phyloP scores from a whole-genome alignment of 2,329 filamentous ascomycete species.

The Claviceps sorghi region DNA sequence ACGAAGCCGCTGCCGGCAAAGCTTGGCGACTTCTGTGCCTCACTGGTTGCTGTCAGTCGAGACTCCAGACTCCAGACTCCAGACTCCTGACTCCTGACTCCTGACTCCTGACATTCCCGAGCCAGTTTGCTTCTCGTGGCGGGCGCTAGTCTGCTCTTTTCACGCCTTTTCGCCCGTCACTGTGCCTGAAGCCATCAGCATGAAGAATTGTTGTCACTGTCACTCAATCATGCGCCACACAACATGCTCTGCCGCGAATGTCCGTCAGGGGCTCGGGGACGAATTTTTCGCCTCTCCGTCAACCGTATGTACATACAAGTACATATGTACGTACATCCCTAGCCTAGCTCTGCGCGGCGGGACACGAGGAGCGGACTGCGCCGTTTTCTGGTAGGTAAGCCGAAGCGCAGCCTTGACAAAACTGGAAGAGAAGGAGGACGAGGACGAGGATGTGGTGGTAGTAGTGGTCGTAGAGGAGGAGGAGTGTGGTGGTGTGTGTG shows the following conservation, averaged over 20 bases:
- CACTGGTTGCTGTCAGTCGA: background rate
- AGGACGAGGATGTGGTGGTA: background rate
- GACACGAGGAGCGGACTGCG: background rate
- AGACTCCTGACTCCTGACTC: background rate
- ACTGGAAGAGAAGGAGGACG: background rate
- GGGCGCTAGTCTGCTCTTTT: background rate
- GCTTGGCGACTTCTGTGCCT: background rate
- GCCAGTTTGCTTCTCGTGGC: background rate
- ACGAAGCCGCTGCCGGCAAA: slow-evolving; percentile 1
- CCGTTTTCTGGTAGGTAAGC: background rate
- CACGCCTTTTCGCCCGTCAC: background rate
- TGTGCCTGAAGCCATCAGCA: background rate
- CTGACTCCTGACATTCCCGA: background rate
- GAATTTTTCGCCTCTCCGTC: too few species aligned
- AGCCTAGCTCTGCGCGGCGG: background rate
- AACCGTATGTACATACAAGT: background rate
- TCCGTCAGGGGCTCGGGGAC: background rate
- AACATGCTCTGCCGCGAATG: background rate
- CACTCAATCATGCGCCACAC: background rate
- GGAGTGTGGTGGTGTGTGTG: background rate
- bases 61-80: too few species aligned
- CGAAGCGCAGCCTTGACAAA: background rate
- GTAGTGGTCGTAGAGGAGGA: background rate
- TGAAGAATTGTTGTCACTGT: background rate
- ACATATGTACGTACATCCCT: background rate